These are phyloP conservation scores for Boletus reticuloceps DNA, from an alignment of 768 basidiomycete species.

Conservation along the genomic window DNA sequence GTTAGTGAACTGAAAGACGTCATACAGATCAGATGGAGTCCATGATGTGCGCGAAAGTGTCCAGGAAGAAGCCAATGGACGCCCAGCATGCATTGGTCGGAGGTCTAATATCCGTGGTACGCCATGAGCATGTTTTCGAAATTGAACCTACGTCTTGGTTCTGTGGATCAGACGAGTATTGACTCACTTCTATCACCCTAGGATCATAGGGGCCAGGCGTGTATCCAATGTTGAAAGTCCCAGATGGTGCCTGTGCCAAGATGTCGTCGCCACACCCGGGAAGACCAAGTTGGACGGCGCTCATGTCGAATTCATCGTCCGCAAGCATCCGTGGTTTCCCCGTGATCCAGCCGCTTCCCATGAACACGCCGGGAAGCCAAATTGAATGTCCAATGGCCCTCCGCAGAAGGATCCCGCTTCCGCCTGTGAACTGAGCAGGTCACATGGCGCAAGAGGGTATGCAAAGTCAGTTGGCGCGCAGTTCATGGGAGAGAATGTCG, in stretches of 20 bases:
- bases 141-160: slow-evolving; percentile 36
- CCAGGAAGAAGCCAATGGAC: slow-evolving; percentile 32
- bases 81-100: too few species aligned
- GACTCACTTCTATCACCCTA: too few species aligned
- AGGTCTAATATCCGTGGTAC: slow-evolving; percentile 32
- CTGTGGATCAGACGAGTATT: neutral
- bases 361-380: slow-evolving; percentile 29
- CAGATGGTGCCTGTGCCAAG: too few species aligned
- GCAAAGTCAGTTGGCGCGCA: slow-evolving; percentile 18
- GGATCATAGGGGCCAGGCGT: too few species aligned
- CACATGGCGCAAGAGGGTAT: slow-evolving; percentile 22
- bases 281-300: too few species aligned
- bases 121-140: slow-evolving; percentile 35
- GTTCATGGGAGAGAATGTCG: slow-evolving; percentile 46
- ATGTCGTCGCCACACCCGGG: too few species aligned
- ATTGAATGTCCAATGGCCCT: slow-evolving; percentile 22
- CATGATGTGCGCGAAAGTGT: slow-evolving; percentile 23
- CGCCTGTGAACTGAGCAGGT: slow-evolving; percentile 12
- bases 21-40: slow-evolving; percentile 28
- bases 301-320: too few species aligned
- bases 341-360: too few species aligned
- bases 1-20: slow-evolving; percentile 18
- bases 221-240: too few species aligned
- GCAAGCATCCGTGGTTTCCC: too few species aligned
- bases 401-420: slow-evolving; percentile 18